phyloP scores from a whole-genome alignment of 805 yeast species.

The Brettanomyces custersianus region DNA sequence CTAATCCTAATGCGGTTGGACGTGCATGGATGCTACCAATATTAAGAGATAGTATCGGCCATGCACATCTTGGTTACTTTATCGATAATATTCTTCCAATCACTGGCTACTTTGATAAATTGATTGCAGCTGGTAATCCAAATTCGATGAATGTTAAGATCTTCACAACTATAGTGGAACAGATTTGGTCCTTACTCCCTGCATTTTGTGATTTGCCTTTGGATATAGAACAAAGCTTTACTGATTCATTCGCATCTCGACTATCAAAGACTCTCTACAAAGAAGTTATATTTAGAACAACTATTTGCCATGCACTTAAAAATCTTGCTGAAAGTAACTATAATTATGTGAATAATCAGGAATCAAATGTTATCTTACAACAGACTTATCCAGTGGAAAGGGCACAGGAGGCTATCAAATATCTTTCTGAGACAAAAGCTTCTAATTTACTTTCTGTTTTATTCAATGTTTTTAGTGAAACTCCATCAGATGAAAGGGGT shows the following conservation, averaged over 20 bases:
- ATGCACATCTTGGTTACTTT: conserved; percentile 61
- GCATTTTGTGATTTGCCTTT: conserved; percentile 80
- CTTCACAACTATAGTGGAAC: conserved; percentile 79
- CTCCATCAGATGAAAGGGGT: conserved; percentile 75
- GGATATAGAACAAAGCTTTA: conserved; percentile 58
- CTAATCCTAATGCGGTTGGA: conserved; percentile 56
- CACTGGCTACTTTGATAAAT: conserved; percentile 42
- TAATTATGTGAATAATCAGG: conserved; percentile 51
- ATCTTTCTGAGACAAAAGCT: conserved; percentile 50
- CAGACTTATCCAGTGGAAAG: conserved; percentile 51
- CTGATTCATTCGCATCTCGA: conserved; percentile 67
- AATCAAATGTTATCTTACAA: conserved; percentile 48
- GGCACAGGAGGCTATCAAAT: conserved; percentile 51
- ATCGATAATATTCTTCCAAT: conserved; percentile 59
- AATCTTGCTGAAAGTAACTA: conserved; percentile 69
- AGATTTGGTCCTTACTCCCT: conserved; percentile 87
- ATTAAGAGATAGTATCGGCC: conserved; percentile 74
- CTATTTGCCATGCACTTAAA: conserved; percentile 77
- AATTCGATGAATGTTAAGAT: conserved; percentile 67
- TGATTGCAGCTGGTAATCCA: conserved; percentile 33
- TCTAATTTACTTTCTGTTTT: conserved; percentile 76
- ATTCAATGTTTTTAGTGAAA: conserved; percentile 88
- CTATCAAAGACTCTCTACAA: conserved; percentile 70
- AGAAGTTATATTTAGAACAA: conserved; percentile 64
- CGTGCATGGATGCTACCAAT: conserved; percentile 94